phyloP scores from a whole-genome alignment of 805 yeast species.

The Starmera dryadoides region DNA sequence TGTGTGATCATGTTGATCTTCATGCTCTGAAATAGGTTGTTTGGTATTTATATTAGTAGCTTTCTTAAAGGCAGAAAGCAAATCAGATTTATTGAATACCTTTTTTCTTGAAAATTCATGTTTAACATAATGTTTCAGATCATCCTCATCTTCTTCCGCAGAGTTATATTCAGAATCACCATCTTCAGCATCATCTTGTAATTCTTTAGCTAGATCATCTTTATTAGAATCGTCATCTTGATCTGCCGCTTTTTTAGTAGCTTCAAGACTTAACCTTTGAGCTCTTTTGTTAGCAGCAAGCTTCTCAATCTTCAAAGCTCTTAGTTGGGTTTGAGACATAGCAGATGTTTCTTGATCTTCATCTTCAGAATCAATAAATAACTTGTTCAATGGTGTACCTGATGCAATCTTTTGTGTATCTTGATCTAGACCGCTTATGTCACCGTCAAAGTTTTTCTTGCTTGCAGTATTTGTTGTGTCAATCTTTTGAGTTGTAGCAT shows the following conservation, averaged over 20 bases:
- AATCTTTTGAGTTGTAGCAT: neutral
- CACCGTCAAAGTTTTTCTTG: constrained; percentile 9
- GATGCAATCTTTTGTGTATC: neutral
- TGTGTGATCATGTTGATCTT: neutral
- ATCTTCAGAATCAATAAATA: neutral
- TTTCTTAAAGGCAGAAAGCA: constrained; percentile 18
- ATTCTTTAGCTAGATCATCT: neutral
- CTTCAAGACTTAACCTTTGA: constrained; percentile 13
- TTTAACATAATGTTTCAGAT: constrained; percentile 2
- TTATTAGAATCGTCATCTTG: constrained; percentile 4
- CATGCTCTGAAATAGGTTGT: neutral
- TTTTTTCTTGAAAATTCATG: constrained; percentile 10
- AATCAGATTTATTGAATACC: constrained; percentile 10
- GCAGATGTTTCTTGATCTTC: neutral
- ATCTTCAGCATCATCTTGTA: constrained; percentile 5
- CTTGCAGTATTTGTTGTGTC: neutral
- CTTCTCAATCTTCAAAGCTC: constrained; percentile 10
- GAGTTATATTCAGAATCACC: constrained; percentile 4
- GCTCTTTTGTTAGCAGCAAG: constrained; percentile 15
- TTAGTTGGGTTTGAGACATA: constrained; percentile 2
- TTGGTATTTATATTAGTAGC: constrained; percentile 2
- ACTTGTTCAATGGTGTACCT: too few relatives aligned
- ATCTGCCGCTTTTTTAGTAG: neutral
- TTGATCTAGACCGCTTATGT: constrained; percentile 8
- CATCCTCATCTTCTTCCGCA: constrained; percentile 8